A percentile compares a stretch with the other conserved stretches of the same genome.
Evolutionary conservation across 2,329 filamentous ascomycete genomes (phyloP).

Genomic region (Ciborinia camelliae): DNA sequence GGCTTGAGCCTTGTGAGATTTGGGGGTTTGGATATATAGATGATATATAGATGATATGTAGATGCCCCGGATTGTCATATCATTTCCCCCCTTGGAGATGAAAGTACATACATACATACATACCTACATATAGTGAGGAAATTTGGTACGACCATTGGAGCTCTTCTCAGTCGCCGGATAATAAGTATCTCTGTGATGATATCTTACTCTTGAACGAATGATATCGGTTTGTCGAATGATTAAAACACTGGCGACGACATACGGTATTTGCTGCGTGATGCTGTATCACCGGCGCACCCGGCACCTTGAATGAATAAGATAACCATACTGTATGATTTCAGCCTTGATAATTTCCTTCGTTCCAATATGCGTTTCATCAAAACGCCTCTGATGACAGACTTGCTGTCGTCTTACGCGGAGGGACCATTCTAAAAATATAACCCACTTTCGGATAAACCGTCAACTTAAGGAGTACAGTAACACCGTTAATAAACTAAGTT

Average conservation of each 20-base stretch:
- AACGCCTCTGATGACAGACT: conserved; percentile 13
- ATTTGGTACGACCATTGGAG: not conserved
- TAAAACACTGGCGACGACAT: not conserved
- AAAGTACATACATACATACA: not conserved
- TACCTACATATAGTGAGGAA: not conserved
- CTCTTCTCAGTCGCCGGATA: not conserved
- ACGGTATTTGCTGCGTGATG: not conserved
- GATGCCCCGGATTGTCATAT: not conserved
- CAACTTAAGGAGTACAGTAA: not conserved
- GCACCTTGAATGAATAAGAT: conserved; percentile 8
- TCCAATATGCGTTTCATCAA: conserved; percentile 3
- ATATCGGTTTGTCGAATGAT: not conserved
- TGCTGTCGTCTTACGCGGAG: not conserved
- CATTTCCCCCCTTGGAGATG: not conserved
- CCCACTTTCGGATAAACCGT: not conserved
- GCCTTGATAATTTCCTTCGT: conserved; percentile 1
- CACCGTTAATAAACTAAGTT: not conserved
- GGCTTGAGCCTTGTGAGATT: not conserved
- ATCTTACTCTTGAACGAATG: not conserved
- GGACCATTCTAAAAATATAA: conserved; percentile 8
- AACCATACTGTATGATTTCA: not conserved
- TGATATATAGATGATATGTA: too few species aligned
- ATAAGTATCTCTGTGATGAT: not conserved
- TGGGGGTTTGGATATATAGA: not conserved
- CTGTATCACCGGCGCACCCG: not conserved